Base-by-base conservation (phyloP, 805 yeast species). In the Saccharomycopsis fodiens region DNA sequence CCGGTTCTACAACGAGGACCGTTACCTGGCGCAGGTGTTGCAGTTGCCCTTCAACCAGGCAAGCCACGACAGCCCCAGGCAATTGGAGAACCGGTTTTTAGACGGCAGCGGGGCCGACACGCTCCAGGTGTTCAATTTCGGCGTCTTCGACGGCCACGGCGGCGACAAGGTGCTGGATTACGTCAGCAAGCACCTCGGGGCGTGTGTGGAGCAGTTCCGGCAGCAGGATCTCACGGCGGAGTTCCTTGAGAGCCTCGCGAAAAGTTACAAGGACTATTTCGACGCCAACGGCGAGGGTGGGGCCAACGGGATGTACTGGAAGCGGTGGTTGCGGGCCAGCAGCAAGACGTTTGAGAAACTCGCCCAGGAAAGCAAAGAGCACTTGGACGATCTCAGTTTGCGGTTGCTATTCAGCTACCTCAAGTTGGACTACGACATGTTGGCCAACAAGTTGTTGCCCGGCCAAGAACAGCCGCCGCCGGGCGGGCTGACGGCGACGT, bases 81-180 rank as follows among this genome's bases (percentile, higher is more conserved):
- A 42, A 51, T 55, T 35, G 43, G 46, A 47, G 8, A 35, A 47
- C 47, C 10, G 46, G 45, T 42, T 40, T 48, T 17, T 45, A 46
- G n/a, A 35, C 10, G 35, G 29, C 3, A 29, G 27, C 13, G 20
- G 38, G 4, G 42, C 21, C 20, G 35, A 44, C 29, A 34, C 13
- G 38, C 44, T 35, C 29, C 59, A 65, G 42, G 78, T 80, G 16
- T 84, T 91, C 64, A 78, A 76, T 53, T 79, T 85, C 56, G 76
- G 78, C 39, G 73, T 93, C 1, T 88, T 85, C 61, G 98, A 93
- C 64, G 98, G 98, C 7, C 98, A 93, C 64, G 98, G 97, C 5
- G 95, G 96, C 19, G 71, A 69, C 20, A 79, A 80, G 44, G 85
- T 95, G 55, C 72, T 88, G 39, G 70, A 67, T 20, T 83, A 73